Conservation (phyloP, 441 rosid species). For the Jatropha multifida region DNA sequence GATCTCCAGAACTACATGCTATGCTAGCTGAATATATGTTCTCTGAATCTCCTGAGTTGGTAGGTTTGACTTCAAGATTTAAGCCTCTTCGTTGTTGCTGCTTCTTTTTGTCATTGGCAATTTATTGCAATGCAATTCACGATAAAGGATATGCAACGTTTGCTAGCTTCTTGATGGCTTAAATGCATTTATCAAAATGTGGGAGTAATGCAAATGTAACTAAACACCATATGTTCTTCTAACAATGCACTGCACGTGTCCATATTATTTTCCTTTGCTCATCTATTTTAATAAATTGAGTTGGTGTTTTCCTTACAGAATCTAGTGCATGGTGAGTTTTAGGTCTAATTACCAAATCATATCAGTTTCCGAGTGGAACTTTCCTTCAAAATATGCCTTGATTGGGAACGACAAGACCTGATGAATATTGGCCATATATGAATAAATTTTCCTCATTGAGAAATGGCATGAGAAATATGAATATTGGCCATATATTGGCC, state of each 20-base stretch:
- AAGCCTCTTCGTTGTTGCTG: conserved; percentile 3
- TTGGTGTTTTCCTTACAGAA: background rate
- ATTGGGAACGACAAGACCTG: background rate
- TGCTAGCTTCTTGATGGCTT: background rate
- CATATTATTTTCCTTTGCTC: background rate
- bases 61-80: conserved; percentile 37
- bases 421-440: background rate
- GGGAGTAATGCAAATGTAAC: background rate
- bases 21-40: conserved; percentile 90
- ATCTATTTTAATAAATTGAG: background rate
- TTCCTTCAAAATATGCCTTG: background rate
- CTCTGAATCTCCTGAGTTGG: conserved; percentile 90
- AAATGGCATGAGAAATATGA: background rate
- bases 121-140: background rate
- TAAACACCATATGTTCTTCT: background rate
- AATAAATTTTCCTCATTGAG: background rate
- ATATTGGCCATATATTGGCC: too few species aligned
- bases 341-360: background rate
- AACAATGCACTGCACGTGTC: background rate
- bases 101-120: background rate
- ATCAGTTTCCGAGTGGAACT: background rate
- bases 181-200: background rate
- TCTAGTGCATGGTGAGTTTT: background rate
- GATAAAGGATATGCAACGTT: background rate
- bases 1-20: conserved; percentile 71